Evolutionary conservation across 2,329 filamentous ascomycete species (phyloP), one percentile per base, ranked within the genome.

Genomic region (Penicillium sp.): DNA sequence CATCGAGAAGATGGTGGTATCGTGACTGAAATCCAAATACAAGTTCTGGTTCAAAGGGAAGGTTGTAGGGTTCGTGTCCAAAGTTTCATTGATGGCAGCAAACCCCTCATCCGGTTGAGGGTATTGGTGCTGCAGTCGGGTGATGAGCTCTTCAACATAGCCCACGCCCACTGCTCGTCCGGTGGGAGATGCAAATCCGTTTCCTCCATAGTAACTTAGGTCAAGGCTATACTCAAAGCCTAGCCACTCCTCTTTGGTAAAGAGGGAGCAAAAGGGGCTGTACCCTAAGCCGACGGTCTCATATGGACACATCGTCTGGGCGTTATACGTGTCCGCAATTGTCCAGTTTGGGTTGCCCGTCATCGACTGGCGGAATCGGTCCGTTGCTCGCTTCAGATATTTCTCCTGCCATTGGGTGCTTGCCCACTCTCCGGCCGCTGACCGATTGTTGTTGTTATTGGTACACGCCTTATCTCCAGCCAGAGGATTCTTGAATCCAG

Each of bases 1-100:
- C 61, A 91, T 83, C 27, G 82, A 82, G 64, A 87, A 79, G 58
- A 90, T 89, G 69, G 89, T 90, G 33, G 87, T 88, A 72, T 92
- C 89, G 71, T 92, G 89, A 16, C 84, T 87, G 71, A 92, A 92
- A 76, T 92, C 89, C 49, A 92, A 83, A 71, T 91, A 91, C 16
- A 92, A 78, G 23, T 78, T 82, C 69, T 92, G 90, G 68, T 91
- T 84, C 4, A 89, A 75, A 0, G 89, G 89, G 70, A 92, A 92
- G 0, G 88, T 92, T 36, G 78, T 77, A 0, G 81, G 81, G 71
- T 82, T 89, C 68, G 80, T 84, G 53, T 71, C 68, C 4, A 73
- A 59, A 6, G 72, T 75, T 41, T 63, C 57, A 57, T 74, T 80
- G 45, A 79, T 69, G 65, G 90, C 87, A 69, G 65, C 66, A 8